phyloP scores from a whole-genome alignment of 1,284 basidiomycete genomes.

The Cutaneotrichosporon daszewskae region DNA sequence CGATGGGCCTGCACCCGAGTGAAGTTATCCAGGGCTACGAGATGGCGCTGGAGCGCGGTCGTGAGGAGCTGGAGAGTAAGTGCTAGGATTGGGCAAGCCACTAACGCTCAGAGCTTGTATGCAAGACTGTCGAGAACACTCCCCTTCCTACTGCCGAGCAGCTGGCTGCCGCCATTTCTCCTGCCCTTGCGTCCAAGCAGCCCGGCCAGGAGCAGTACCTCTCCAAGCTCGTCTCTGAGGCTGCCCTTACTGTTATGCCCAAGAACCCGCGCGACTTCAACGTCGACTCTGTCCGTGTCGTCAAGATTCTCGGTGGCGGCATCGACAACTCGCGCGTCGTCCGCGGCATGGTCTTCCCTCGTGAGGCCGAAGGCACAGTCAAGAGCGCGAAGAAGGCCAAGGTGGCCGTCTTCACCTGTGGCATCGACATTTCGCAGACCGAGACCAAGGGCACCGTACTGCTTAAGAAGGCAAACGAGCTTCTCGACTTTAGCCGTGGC shows the following conservation, averaged over 20 bases:
- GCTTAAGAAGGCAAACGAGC: slow-evolving; percentile 90
- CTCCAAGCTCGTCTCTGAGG: slow-evolving; percentile 82
- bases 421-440: slow-evolving; percentile 88
- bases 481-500: slow-evolving; percentile 90
- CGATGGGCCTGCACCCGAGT: slow-evolving; percentile 95
- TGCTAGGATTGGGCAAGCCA: slow-evolving; percentile 23
- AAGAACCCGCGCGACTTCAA: slow-evolving; percentile 84
- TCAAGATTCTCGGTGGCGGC: slow-evolving; percentile 96
- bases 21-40: slow-evolving; percentile 94
- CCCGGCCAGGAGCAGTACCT: slow-evolving; percentile 87
- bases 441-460: slow-evolving; percentile 99
- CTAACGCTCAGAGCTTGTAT: slow-evolving; percentile 18
- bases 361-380: slow-evolving; percentile 83
- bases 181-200: slow-evolving; percentile 94
- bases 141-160: slow-evolving; percentile 71
- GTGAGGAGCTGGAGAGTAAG: slow-evolving; percentile 85
- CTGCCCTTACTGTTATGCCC: slow-evolving; percentile 85
- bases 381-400: slow-evolving; percentile 79
- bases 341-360: slow-evolving; percentile 95
- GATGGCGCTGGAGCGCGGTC: slow-evolving; percentile 77
- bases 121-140: slow-evolving; percentile 46
- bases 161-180: slow-evolving; percentile 75
- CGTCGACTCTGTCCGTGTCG: slow-evolving; percentile 95
- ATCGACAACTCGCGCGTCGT: slow-evolving; percentile 79
- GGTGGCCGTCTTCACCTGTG: slow-evolving; percentile 90